A percentile compares a stretch with the other conserved stretches of the same genome.
phyloP scores from a whole-genome alignment of 306 rosid species.

The Inga laurina region DNA sequence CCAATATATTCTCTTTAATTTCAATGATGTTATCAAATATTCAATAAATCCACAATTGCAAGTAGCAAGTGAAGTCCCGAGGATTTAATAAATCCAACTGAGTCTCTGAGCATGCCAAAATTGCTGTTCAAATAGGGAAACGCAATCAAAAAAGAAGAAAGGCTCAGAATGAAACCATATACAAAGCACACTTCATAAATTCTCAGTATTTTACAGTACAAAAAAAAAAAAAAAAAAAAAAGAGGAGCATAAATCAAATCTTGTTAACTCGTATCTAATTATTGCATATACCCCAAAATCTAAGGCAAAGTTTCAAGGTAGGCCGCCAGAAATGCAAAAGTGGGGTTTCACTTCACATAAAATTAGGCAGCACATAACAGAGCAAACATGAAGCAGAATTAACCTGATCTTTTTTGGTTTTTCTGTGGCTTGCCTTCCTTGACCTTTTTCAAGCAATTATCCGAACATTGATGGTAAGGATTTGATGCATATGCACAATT shows the following conservation, averaged over 20 bases:
- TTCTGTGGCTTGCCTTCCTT: slow-evolving; percentile 61
- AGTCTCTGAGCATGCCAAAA: slow-evolving; percentile 1
- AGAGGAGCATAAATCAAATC: background rate
- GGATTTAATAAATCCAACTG: slow-evolving; percentile 21
- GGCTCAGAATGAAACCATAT: background rate
- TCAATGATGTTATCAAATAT: background rate
- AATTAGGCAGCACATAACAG: background rate
- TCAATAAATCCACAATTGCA: slow-evolving; percentile 7
- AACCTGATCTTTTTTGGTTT: slow-evolving; percentile 62
- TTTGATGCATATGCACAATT: slow-evolving; percentile 68
- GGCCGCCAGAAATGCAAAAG: background rate
- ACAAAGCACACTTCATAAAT: slow-evolving; percentile 7
- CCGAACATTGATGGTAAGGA: slow-evolving; percentile 93
- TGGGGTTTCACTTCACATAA: slow-evolving; percentile 3
- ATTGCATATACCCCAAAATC: slow-evolving; percentile 3
- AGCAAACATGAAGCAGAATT: slow-evolving; percentile 15
- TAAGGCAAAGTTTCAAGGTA: background rate
- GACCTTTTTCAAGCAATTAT: slow-evolving; percentile 59
- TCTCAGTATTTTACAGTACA: background rate
- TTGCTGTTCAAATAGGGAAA: background rate
- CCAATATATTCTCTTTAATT: background rate
- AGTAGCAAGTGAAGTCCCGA: background rate
- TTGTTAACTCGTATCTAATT: background rate
- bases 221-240: too few relatives aligned
- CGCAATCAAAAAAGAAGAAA: background rate